Conservation (phyloP, 345 rosid genomes). For the Citrus trifoliata region DNA sequence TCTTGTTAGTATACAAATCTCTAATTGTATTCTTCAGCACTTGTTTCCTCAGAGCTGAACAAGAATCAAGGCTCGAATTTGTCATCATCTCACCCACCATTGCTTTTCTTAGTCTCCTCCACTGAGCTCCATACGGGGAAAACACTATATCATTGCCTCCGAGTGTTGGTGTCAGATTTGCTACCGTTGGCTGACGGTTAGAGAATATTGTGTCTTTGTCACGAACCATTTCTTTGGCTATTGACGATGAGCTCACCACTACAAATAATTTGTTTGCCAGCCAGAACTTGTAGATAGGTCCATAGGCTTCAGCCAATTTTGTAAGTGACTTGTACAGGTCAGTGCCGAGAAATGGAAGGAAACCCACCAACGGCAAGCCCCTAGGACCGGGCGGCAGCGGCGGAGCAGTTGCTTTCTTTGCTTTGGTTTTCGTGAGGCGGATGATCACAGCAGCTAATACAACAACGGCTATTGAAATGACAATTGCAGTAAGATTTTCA, state of each 20-base stretch:
- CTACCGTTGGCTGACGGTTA: slow-evolving; percentile 30
- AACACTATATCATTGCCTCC: slow-evolving; percentile 34
- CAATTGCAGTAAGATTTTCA: neutral
- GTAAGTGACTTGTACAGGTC: slow-evolving; percentile 21
- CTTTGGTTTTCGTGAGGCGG: neutral
- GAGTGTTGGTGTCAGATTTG: slow-evolving; percentile 14
- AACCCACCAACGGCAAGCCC: slow-evolving; percentile 16
- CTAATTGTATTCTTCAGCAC: neutral
- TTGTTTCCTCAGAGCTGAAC: neutral
- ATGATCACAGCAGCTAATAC: neutral
- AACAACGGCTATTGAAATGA: neutral
- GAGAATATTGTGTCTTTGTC: slow-evolving; percentile 33
- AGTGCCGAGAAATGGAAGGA: slow-evolving; percentile 28
- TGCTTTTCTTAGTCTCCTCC: slow-evolving; percentile 28
- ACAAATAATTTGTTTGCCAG: slow-evolving; percentile 23
- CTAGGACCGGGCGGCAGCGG: slow-evolving; percentile 21
- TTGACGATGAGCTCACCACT: slow-evolving; percentile 14
- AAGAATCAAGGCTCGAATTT: neutral
- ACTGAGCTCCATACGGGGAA: slow-evolving; percentile 26
- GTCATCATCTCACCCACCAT: slow-evolving; percentile 34
- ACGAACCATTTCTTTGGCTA: slow-evolving; percentile 31
- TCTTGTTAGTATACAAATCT: neutral
- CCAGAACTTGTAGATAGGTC: neutral
- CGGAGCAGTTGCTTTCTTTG: neutral
- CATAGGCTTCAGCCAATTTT: slow-evolving; percentile 22